Evolutionary conservation across 768 basidiomycete species (phyloP), one percentile per base, ranked within the genome.

Genomic region (Phylloporus sp.): DNA sequence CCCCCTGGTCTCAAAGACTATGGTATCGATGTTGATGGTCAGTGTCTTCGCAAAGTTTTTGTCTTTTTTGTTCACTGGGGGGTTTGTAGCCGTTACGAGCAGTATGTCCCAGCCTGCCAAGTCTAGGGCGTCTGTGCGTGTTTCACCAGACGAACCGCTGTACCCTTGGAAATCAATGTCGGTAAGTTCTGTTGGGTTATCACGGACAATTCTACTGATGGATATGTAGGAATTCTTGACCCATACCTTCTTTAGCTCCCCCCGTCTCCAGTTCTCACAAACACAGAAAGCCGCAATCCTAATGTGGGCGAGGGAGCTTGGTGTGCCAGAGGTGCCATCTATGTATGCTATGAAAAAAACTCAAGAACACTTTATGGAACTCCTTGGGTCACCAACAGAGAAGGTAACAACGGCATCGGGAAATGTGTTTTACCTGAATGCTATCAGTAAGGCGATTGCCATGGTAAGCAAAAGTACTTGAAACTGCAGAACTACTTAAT

Each of bases 201-300:
- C 8, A 24, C 2, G 4, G 15, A 32, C 8, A n/a, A 27, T 15
- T 26, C 26, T 11, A 27, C 17, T 38, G 28, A 45, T 5, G 14
- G 6, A 24, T 11, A 11, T 38, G 71, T 15, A 66, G 64, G 52
- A 59, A 37, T 62, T 66, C 42, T 39, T 56, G 17, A 68, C 61
- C 1, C 52, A 60, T 22, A 38, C 66, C 9, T 44, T 69, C 7
- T 69, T 69, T 38, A 62, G 57, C 27, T 68, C 65, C 2, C 57
- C 65, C 0, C 45, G 47, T 3, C 48, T 67, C 0, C 49, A 52
- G 14, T 69, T 70, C 38, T 70, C 63, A 1, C 43, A 53, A 7
- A 36, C 49, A 8, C 67, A 69, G 42, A 50, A 69, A 42, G 49
- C 35, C 11, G 61, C 63, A 1, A 44, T 70, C 7, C 40, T 69